These are phyloP conservation scores for Fusarium albidum DNA, from an alignment of 2,329 filamentous ascomycete genomes.

Conservation along the genomic window DNA sequence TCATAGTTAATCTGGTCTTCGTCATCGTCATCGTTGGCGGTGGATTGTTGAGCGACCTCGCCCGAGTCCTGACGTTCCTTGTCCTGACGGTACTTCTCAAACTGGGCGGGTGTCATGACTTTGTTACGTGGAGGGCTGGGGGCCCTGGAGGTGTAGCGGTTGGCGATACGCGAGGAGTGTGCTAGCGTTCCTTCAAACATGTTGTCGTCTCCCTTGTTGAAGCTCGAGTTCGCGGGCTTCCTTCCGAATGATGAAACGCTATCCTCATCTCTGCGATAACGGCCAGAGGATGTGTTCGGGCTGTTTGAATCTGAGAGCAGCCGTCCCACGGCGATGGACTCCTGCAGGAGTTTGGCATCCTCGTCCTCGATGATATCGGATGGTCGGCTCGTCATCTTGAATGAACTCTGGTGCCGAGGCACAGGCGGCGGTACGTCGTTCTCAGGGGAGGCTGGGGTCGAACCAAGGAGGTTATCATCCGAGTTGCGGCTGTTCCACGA, in stretches of 20 bases:
- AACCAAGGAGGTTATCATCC: constrained; percentile 56
- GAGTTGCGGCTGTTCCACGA: constrained; percentile 60
- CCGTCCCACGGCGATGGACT: constrained; percentile 59
- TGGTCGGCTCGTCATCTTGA: constrained; percentile 45
- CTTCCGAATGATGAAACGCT: constrained; percentile 44
- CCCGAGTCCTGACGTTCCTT: constrained; percentile 66
- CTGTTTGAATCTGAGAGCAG: constrained; percentile 48
- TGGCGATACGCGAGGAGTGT: constrained; percentile 47
- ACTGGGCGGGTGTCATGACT: constrained; percentile 90
- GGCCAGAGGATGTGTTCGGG: constrained; percentile 27
- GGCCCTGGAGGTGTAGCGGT: constrained; percentile 46
- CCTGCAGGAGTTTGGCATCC: constrained; percentile 60
- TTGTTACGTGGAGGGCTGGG: constrained; percentile 66
- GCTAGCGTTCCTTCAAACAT: constrained; percentile 60
- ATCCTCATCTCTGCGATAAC: constrained; percentile 53
- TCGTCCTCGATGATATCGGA: constrained; percentile 58
- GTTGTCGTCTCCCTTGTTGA: constrained; percentile 61
- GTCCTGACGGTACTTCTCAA: constrained; percentile 81
- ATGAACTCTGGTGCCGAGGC: constrained; percentile 49
- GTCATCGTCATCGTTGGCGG: constrained; percentile 66
- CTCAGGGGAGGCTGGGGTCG: constrained; percentile 48
- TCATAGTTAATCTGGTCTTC: constrained; percentile 73
- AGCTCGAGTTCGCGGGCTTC: constrained; percentile 40
- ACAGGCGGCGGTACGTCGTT: constrained; percentile 51
- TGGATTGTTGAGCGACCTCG: constrained; percentile 52